Evolutionary conservation across 1,284 basidiomycete genomes (phyloP), one percentile per base, ranked within the genome.

Genomic region (Irpex rosettiformis): DNA sequence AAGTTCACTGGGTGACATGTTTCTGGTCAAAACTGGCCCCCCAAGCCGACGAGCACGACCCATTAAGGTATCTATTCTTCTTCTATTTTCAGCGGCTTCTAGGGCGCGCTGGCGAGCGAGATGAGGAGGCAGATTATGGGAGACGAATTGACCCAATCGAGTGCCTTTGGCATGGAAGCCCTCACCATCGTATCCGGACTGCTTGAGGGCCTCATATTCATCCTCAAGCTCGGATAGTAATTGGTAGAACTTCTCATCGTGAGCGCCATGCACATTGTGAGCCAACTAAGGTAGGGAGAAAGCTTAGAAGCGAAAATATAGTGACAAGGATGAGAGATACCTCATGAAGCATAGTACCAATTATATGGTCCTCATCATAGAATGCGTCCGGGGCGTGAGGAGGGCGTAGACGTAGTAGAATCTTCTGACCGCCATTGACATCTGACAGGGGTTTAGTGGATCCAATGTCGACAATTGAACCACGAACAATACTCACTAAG

Each of bases 321-420:
- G 29, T 29, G 21, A 42, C 18, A 10, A 13, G 22, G 22, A 8
- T 3, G 3, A 18, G 43, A 47, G 71, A 61, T 61, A 88, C 91
- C 78, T 96, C 93, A 66, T 96, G 93, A 5, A 96, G 79, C 92
- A 96, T 93, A 1, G 88, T 88, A 55, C 80, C 78, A 16, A 90
- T 78, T 4, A 93, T 77, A 43, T 89, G 82, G 56, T 92, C 89
- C 65, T 89, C 82, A 10, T 89, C 85, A 60, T 85, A 83, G 68
- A 96, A 95, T 1, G 85, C 84, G 67, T 85, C 81, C 0, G 84
- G 80, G n/a, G 81, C 79, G 61, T 81, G 78, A 3, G 86, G 76
- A 8, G 88, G 91, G 16, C 94, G 81, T 16, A 96, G 76, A 27
- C 94, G 82, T 11, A 96, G 70, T 22, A 91, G 79, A 57, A 96